Percentiles rank a stretch among this genome's conserved stretches.
Evolutionary conservation across 352 stramenopile genomes (phyloP).

Genomic region (Blastocystis sp.): DNA sequence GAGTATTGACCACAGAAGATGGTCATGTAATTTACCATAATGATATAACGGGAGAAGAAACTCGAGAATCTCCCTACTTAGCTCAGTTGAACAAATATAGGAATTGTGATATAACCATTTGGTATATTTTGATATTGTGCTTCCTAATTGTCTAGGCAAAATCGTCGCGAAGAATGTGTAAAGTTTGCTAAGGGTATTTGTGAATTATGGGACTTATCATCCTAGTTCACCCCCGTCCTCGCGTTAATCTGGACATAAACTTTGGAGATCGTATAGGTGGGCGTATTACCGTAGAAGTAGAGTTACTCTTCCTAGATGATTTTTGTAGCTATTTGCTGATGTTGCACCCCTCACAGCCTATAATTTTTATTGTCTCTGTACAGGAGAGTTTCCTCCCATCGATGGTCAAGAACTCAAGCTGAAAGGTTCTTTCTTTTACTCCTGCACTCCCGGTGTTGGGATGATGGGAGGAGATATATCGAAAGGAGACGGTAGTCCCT

Average conservation of each 20-base stretch:
- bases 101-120: constrained; percentile 31
- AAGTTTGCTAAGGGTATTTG: constrained; percentile 17
- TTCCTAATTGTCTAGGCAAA: not conserved
- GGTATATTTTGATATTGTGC: not conserved
- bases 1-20: constrained; percentile 15
- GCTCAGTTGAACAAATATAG: constrained; percentile 49
- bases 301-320: not conserved
- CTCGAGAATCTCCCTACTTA: constrained; percentile 43
- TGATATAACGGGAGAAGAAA: constrained; percentile 61
- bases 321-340: constrained; percentile 53
- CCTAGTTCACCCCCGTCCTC: constrained; percentile 48
- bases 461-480: constrained; percentile 54
- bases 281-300: constrained; percentile 57
- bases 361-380: constrained; percentile 59
- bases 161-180: constrained; percentile 41
- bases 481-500: constrained; percentile 1
- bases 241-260: constrained; percentile 58
- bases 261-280: constrained; percentile 53
- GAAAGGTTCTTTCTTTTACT: constrained; percentile 47
- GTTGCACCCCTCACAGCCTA: constrained; percentile 39
- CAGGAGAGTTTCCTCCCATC: constrained; percentile 27
- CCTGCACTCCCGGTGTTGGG: not conserved
- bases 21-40: constrained; percentile 50
- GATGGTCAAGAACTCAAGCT: constrained; percentile 14
- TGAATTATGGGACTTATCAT: not conserved